Evolutionary conservation across 1,139 yeast genomes (phyloP).

Genomic region (Tardiomyces depauwii): DNA sequence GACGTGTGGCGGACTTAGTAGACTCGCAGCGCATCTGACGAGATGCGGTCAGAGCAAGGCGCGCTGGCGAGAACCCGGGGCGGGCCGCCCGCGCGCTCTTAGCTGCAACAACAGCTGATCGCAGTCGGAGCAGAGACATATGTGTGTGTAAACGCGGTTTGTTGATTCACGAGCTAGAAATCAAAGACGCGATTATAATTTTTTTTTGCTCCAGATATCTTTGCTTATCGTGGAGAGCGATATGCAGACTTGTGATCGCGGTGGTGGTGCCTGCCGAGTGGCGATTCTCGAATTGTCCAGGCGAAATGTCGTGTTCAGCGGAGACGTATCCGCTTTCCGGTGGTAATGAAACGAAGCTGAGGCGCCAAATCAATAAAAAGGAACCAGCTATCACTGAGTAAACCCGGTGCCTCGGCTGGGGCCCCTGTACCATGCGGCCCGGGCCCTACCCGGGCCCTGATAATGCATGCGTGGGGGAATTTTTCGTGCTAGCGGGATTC

Average conservation of each 20-base stretch:
- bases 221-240: no score
- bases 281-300: no score
- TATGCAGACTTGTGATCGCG: no score
- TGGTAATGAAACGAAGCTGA: no score
- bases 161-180: no score
- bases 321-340: no score
- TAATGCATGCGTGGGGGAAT: background rate
- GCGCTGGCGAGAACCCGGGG: background rate
- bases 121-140: background rate
- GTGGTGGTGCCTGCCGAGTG: no score
- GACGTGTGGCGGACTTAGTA: background rate
- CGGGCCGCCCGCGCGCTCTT: background rate
- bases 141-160: background rate
- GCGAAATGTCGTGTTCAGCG: no score
- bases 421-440: background rate
- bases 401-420: background rate
- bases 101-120: background rate
- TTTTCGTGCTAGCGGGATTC: no score
- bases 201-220: no score
- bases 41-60: background rate
- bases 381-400: background rate
- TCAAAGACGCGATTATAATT: no score
- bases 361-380: background rate
- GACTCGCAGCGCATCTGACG: background rate
- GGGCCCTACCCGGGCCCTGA: background rate